Base-by-base conservation (phyloP, 257 asterid genomes). In the Misopates orontium region DNA sequence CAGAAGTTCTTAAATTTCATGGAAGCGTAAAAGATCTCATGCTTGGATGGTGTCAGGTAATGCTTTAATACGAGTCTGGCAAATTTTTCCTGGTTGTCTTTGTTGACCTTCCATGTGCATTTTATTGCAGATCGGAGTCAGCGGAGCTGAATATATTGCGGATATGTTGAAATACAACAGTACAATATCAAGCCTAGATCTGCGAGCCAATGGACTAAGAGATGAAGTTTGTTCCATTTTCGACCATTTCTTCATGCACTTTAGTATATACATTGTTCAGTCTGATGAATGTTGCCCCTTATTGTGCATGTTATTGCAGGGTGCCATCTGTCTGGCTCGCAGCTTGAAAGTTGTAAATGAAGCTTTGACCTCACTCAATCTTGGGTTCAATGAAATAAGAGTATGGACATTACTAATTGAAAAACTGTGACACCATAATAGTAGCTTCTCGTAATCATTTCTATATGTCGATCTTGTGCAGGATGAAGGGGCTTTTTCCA, bases 1-100 rank as follows among this genome's bases (percentile, higher is more conserved):
- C 97, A 24, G 97, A 89, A 73, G 85, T 90, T 77, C 96, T 93
- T 44, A 93, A 93, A 70, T 93, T 93, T 75, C 91, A 90, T 51
- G 98, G 98, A 32, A 90, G 74, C 54, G 56, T 93, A 39, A 83
- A 84, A 72, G 81, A 77, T 71, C 94, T 93, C 67, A 87, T 83
- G 96, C 95, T 93, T 60, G 97, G 96, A 61, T 93, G 98, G 98
- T 93, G 97, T 83, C 95, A 90, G 97, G 98, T 90, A 79, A 77
- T 75, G 50, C 52, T 22, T 31, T 42, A 49, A 44, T 44, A 12
- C 53, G 19, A 51, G 8, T 61, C 44, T 32, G 20, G 47, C 49
- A 19, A 52, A 54, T 42, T 22, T 72, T 54, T 20, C 63, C 41
- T 36, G 4, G 20, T 16, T 41, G 18, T 73, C 67, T 60, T 72